Evolutionary conservation across 352 stramenopile species (phyloP).

Genomic region (Pythium biforme): DNA sequence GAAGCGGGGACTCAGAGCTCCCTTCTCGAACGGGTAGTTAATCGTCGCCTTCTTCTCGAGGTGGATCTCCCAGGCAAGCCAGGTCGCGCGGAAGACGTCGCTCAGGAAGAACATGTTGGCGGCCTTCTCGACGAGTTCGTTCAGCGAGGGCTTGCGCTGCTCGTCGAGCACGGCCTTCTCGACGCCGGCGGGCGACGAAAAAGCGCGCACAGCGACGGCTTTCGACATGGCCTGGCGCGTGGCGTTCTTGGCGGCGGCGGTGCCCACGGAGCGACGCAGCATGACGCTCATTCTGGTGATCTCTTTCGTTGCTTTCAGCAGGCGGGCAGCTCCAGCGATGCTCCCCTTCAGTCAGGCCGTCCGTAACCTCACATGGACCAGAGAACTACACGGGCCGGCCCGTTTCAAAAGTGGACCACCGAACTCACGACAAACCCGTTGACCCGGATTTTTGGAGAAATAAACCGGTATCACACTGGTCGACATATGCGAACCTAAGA

Average conservation of each 20-base stretch:
- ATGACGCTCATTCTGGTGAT: conserved; percentile 31
- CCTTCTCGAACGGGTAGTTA: conserved; percentile 99
- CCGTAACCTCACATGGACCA: conserved; percentile 26
- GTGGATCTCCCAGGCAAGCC: conserved; percentile 80
- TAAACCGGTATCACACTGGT: conserved; percentile 8
- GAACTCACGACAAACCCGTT: conserved; percentile 8
- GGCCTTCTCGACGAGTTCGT: conserved; percentile 78
- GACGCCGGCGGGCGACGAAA: conserved; percentile 11
- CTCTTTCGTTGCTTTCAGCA: not conserved
- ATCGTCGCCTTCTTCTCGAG: conserved; percentile 95
- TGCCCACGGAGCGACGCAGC: conserved; percentile 55
- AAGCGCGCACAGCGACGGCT: conserved; percentile 29
- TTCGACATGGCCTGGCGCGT: conserved; percentile 17
- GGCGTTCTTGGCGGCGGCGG: conserved; percentile 24
- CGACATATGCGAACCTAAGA: conserved; percentile 7
- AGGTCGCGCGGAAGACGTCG: conserved; percentile 77
- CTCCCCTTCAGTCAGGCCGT: conserved; percentile 1
- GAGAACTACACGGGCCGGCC: conserved; percentile 17
- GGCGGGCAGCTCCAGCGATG: conserved; percentile 1
- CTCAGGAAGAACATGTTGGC: conserved; percentile 83
- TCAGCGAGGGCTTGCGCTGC: conserved; percentile 61
- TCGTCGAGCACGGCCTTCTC: conserved; percentile 26
- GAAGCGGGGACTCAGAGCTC: conserved; percentile 95
- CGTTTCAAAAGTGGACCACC: conserved; percentile 13
- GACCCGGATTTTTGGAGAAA: conserved; percentile 17